Conservation (phyloP, 192 early-diverging fungal species). For the Gryganskiella cystojenkinii region DNA sequence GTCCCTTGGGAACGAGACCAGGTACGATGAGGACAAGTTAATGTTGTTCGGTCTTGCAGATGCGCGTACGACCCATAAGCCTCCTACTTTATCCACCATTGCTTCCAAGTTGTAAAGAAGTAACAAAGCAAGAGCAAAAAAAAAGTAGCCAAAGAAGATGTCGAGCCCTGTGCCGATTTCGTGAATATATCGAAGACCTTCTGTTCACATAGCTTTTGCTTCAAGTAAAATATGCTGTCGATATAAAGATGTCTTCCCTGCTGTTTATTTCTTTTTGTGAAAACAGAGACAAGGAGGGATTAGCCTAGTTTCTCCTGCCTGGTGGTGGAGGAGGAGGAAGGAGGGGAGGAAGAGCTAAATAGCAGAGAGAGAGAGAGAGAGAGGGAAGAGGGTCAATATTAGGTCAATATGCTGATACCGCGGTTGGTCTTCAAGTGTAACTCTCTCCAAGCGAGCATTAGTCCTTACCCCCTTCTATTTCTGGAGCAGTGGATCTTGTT, state of each 20-base stretch:
- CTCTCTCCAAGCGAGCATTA: background rate
- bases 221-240: no score
- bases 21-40: slow-evolving; percentile 45
- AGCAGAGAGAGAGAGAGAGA: background rate
- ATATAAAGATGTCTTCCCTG: no score
- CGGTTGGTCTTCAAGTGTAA: background rate
- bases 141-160: no score
- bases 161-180: no score
- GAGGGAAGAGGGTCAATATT: background rate
- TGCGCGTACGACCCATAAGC: slow-evolving; percentile 8
- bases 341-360: slow-evolving; percentile 26
- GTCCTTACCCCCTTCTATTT: slow-evolving; percentile 20
- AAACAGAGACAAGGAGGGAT: no score
- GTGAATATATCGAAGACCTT: no score
- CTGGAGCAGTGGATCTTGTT: slow-evolving; percentile 18
- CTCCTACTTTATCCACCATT: slow-evolving; percentile 1
- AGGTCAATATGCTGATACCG: no score
- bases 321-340: slow-evolving; percentile 51
- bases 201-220: no score
- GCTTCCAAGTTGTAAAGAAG: slow-evolving; percentile 9
- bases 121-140: background rate
- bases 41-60: slow-evolving; percentile 48
- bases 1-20: slow-evolving; percentile 10
- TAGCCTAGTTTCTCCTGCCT: slow-evolving; percentile 28
- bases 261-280: no score